Evolutionary conservation across 805 yeast species (phyloP).

Genomic region (Kluyveromyces nonfermentans): DNA sequence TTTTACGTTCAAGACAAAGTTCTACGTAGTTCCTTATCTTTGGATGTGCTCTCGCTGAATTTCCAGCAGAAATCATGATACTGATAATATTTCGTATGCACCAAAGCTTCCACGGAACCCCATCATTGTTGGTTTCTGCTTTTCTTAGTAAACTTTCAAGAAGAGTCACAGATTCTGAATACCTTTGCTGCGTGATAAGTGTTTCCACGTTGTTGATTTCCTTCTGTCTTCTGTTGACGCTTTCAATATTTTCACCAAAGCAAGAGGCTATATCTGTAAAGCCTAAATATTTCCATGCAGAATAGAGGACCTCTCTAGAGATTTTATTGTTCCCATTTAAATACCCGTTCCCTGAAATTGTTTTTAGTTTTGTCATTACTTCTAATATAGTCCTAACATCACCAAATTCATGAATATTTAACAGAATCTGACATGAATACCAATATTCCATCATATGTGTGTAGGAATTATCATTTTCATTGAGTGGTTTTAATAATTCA

Average conservation of each 20-base stretch:
- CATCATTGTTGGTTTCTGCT: neutral
- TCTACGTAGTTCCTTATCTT: neutral
- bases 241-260: neutral
- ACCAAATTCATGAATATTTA: neutral
- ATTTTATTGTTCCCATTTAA: neutral
- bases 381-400: neutral
- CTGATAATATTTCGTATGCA: neutral
- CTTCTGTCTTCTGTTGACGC: neutral
- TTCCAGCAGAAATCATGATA: slow-evolving; percentile 1
- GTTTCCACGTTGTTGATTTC: neutral
- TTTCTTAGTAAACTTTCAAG: neutral
- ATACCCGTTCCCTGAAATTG: neutral
- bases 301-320: neutral
- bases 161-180: neutral
- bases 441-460: neutral
- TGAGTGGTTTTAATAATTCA: neutral
- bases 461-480: neutral
- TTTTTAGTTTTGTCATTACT: neutral
- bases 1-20: neutral
- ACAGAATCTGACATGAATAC: neutral
- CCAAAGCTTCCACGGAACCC: neutral
- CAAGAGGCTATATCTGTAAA: neutral
- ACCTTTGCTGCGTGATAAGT: neutral
- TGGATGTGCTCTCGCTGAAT: slow-evolving; percentile 3
- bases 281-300: neutral